Evolutionary conservation across 1,139 yeast genomes (phyloP), one percentile per base, ranked within the genome.

Genomic region (Ogataea hybrid): DNA sequence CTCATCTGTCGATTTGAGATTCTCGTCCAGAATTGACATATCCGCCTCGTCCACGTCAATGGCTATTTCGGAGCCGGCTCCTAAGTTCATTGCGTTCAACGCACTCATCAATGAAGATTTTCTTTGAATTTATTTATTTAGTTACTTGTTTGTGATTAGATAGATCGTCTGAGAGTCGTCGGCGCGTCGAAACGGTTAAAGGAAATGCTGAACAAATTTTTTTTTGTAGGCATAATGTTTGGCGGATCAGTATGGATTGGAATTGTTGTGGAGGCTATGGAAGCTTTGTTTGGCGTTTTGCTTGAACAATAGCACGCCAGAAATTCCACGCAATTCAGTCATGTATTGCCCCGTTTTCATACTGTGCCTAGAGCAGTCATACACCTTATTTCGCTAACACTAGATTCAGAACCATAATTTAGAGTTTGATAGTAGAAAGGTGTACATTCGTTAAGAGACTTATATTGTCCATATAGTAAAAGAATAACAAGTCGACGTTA

Each of bases 41-140:
- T 88, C 96, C 3, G 94, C 90, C 59, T 85, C 95, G 57, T 86
- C 95, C 2, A 80, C 70, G 56, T 84, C 92, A 22, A 78, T 54
- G 5, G 42, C 30, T 11, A 41, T 44, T 40, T 40, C 27, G 20
- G 32, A 32, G 28, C 22, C 14, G 9, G 33, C 12, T 5, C 28
- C 20, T 20, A 14, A 14, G 6, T 20, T 17, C 18, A 10, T 16
- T 9, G 25, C 29, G n/a, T 25, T 31, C 15, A 31, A n/a, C 1
- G 21, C 18, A 15, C 31, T 31, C 30, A 25, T 29, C 14, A 9
- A 10, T 18, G 15, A 8, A 28, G 9, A 18, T 8, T 7, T 18
- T 18, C 6, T 18, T 18, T 18, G 20, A 11, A 18, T 18, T n/a
- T 15, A 25, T 12, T 18, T 25, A 7, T 16, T 20, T 10, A 4